Evolutionary conservation across 495 filamentous ascomycete genomes (phyloP), one percentile per base, ranked within the genome.

Genomic region (Neurospora sp.): DNA sequence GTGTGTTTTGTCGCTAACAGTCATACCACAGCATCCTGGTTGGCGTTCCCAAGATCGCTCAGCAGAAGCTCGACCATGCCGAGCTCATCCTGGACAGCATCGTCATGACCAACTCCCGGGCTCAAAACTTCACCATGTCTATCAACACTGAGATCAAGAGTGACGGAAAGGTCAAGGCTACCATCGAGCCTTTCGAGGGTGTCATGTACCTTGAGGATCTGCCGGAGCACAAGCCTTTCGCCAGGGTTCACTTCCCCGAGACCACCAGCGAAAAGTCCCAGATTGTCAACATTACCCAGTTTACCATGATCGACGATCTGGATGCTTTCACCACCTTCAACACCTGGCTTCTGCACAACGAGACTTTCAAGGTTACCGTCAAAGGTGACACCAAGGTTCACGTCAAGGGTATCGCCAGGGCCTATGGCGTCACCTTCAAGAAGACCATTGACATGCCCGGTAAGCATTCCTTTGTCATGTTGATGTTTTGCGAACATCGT

Each of bases 1-100:
- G 3, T 70, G 39, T 27, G 35, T 20, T 54, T 69, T 11, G 23
- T 39, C 4, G 37, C 62, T 69, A 11, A 44, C 40, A 20, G 14
- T 39, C 39, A 39, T 20, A 31, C 73, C 9, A n/a, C 79, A 95
- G 92, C 48, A 80, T 94, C 70, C 90, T 91, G 75, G 92, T 93
- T 73, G 92, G 81, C 6, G 90, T 92, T 54, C 92, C 92, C 70
- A 86, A 88, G 71, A 92, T 93, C 72, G 91, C 92, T 31, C 92
- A 94, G 79, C 44, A 82, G 66, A 89, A 89, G 78, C 85, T 94
- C 74, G 87, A 92, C 76, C 80, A 88, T 27, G 90, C 92, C 23
- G 86, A 84, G 18, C 84, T 94, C 62, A 83, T 84, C 35, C 81
- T 94, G 76, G 85, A 85, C 18, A 78, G 82, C 70, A 87, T 94